Evolutionary conservation across 1,284 basidiomycete genomes (phyloP), one percentile per base, ranked within the genome.

Genomic region (Trichosporon ovoides): DNA sequence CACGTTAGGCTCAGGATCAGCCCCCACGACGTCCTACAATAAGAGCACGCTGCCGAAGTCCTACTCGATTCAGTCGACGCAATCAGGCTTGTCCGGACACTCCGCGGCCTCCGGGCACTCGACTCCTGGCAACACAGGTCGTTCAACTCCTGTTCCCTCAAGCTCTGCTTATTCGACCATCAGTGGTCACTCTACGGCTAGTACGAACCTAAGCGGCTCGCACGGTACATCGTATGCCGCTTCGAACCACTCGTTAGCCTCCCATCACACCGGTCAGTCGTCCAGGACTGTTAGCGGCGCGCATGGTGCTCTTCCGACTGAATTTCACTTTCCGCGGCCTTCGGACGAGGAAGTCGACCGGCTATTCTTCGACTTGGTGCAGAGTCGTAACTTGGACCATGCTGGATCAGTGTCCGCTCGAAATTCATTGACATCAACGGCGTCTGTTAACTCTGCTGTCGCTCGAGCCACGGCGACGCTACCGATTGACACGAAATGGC

Each of bases 401-500:
- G n/a, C 53, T 20, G 40, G 28, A 59, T 61, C 9, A 62, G 67
- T 22, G 24, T 63, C 66, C 1, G 66, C 73, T 13, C 33, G 40
- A 20, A 33, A 53, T 18, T 63, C 62, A 16, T 28, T 48, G 22
- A 52, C 20, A 38, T 59, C 34, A 13, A 22, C 28, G 22, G 43
- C 43, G 61, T 63, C 48, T 24, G 56, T 28, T 28, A 46, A 56
- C 4, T 66, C 66, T 3, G 61, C 67, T 2, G 62, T 69, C 10
- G 67, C 67, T 3, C 62, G 61, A n/a, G 65, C 64, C 2, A 66
- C 72, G 10, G 46, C 56, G 1, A 79, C 80, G 49, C 78, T 93
- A 24, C 72, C 84, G 1, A 81, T 88, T 31, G 88, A 93, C 53
- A 91, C 91, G 73, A 98, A 97, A 77, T 98, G 94, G 94, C 82